Base-by-base conservation (phyloP, 2,329 filamentous ascomycete genomes). In the Pseudocercospora musae region DNA sequence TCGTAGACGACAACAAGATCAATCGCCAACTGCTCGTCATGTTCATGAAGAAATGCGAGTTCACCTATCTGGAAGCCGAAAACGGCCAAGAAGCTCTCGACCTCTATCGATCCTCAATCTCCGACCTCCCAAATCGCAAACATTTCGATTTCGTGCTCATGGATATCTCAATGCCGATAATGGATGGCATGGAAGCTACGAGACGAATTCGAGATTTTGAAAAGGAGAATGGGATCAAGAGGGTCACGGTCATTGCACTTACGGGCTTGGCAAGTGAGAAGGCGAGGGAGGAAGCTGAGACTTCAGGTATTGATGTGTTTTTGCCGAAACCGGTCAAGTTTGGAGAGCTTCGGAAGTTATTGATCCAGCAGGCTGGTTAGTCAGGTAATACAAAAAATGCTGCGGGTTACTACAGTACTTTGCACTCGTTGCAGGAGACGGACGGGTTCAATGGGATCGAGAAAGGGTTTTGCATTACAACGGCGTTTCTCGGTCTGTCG, bases 1-100 rank as follows among this genome's bases (percentile, higher is more conserved):
- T 75, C 1, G 73, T 74, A 2, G 73, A 75, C 56, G 73, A 75
- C 65, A 75, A 74, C 55, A 66, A 65, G 3, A 71, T 75, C 64
- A 75, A 75, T 55, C 69, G 74, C 10, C 61, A 66, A n/a, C 59
- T 72, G 4, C 65, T 71, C 11, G 59, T 66, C 6, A 70, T 66
- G 59, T 72, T 68, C 64, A 68, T 68, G 58, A 64, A 66, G 20
- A 65, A 67, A 33, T 70, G 75, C 4, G 73, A 77, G 1, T 77
- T 77, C 1, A 76, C 73, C 11, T 71, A 73, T 10, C 74, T 78
- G 21, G 76, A 76, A 42, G 81, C 81, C 2, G 69, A 71, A 31
- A 78, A 83, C 65, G 82, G 81, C 3, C 74, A 79, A 2, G 78
- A 82, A 67, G 82, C 81, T 2, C 75, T 84, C 0, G 70, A 64